Evolutionary conservation across 208 protist species (phyloP).

Genomic region (Kentomonas sorsogonicus): DNA sequence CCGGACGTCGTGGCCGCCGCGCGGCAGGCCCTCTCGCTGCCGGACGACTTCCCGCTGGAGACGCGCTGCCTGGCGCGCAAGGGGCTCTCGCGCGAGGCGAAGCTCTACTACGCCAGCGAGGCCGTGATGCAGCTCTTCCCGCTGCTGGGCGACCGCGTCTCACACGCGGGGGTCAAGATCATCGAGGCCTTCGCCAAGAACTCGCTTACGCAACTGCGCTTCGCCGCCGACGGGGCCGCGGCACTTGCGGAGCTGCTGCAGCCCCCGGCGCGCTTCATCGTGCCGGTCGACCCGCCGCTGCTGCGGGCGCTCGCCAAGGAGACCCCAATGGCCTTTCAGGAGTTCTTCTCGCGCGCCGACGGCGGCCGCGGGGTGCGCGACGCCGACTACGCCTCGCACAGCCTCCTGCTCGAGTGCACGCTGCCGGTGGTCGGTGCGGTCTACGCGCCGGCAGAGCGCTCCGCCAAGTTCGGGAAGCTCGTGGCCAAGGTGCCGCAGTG

Average conservation of each 20-base stretch:
- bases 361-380: conserved; percentile 11
- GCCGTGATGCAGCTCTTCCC: conserved; percentile 36
- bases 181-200: conserved; percentile 82
- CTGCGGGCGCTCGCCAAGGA: conserved; percentile 31
- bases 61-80: conserved; percentile 56
- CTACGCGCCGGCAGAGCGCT: conserved; percentile 49
- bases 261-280: conserved; percentile 37
- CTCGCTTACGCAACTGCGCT: conserved; percentile 74
- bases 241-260: conserved; percentile 48
- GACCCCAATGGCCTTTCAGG: conserved; percentile 22
- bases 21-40: conserved; percentile 49
- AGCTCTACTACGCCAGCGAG: conserved; percentile 72
- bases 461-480: conserved; percentile 43
- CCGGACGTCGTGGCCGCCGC: conserved; percentile 10
- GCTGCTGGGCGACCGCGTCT: conserved; percentile 55
- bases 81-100: conserved; percentile 58
- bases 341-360: conserved; percentile 37
- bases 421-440: conserved; percentile 35
- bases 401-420: conserved; percentile 46
- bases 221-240: conserved; percentile 57
- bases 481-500: conserved; percentile 57
- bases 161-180: conserved; percentile 76
- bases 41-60: conserved; percentile 50
- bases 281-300: conserved; percentile 34
- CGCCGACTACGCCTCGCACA: conserved; percentile 34